Evolutionary conservation across 169 alveolate genomes (phyloP).

Genomic region (Cryptosporidium meleagridis): DNA sequence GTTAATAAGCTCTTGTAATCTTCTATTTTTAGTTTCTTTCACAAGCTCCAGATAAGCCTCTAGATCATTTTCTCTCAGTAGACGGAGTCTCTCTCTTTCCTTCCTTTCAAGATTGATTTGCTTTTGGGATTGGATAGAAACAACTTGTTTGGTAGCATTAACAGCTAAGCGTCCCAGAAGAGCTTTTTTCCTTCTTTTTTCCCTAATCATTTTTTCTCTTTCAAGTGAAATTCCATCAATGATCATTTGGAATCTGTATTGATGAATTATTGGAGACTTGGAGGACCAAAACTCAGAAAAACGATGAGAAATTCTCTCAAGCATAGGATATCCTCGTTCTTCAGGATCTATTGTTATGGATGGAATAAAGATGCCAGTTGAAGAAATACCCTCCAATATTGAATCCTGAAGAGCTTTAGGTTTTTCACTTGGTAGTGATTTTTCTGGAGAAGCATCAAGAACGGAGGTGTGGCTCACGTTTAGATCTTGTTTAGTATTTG

Average conservation of each 20-base stretch:
- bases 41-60: constrained; percentile 86
- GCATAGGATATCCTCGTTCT: background rate
- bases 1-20: constrained; percentile 88
- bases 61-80: constrained; percentile 85
- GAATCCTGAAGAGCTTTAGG: background rate
- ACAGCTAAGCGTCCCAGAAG: constrained; percentile 21
- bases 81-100: constrained; percentile 74
- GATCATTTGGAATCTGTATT: constrained; percentile 37
- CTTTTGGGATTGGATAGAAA: constrained; percentile 60
- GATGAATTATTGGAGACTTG: constrained; percentile 49
- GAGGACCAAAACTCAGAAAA: constrained; percentile 33
- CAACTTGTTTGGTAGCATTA: constrained; percentile 41
- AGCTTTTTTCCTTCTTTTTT: constrained; percentile 14
- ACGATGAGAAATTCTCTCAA: background rate
- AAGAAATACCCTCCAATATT: background rate
- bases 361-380: background rate
- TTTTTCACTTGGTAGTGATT: background rate
- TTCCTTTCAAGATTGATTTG: constrained; percentile 29
- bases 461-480: background rate
- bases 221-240: constrained; percentile 36
- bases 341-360: background rate
- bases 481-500: background rate
- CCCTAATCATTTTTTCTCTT: constrained; percentile 23
- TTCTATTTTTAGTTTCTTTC: constrained; percentile 87
- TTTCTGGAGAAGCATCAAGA: background rate